Evolutionary conservation across 305 asterid genomes (phyloP), one percentile per base, ranked within the genome.

Genomic region (Fraxinus platypoda): DNA sequence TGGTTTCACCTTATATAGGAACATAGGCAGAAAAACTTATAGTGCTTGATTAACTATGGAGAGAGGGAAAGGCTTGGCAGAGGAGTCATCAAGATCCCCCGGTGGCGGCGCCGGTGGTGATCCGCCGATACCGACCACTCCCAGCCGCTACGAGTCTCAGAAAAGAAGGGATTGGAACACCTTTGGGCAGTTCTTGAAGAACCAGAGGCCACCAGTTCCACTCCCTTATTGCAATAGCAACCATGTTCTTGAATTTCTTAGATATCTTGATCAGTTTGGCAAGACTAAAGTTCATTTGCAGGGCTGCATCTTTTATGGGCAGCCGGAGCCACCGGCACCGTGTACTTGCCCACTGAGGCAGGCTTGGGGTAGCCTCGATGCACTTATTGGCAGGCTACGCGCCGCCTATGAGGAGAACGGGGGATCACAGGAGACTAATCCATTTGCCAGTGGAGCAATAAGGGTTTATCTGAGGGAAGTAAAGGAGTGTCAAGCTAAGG

Each of bases 401-500:
- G 93, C 95, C 0, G 94, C 94, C 86, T 91, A 91, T n/a, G 95
- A 91, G 85, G 95, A 91, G 87, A 89, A 92, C 87, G 96, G 96
- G 0, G 96, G 96, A 9, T 80, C 92, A 17, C 90, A 90, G 8
- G 96, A 90, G 84, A 89, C 72, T 78, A 92, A 92, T 88, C 96
- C 96, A 21, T 92, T 92, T 33, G 96, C 93, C 0, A 88, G 88
- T 30, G 90, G 93, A 0, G 88, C 92, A 0, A 90, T 92, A 41
- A 81, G 94, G 87, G 83, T 87, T 68, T 92, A 90, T 41, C 70
- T 92, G 26, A 89, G 93, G 91, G 94, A 91, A 64, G 94, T 92
- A 73, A 92, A 92, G 87, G 96, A 92, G 82, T 83, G 87, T 80
- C 96, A 92, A 73, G 86, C 92, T 25, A 92, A 91, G 81, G 96